Percentiles rank a stretch among this genome's conserved stretches.
Evolutionary conservation across 257 asterid genomes (phyloP).

Genomic region (Leonotis leonurus): DNA sequence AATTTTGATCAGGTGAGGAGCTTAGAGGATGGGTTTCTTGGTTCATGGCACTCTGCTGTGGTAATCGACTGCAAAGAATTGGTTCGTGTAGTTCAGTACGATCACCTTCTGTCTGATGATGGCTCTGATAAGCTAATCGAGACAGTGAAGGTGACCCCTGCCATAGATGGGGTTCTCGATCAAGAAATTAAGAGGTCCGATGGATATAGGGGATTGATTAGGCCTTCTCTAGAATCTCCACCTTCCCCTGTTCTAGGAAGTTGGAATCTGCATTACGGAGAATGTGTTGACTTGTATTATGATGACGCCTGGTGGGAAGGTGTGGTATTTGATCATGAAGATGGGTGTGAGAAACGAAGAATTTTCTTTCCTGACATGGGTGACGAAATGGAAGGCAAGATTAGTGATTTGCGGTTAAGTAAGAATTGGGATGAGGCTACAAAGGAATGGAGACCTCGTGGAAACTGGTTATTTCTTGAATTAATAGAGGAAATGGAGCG

Average conservation of each 20-base stretch:
- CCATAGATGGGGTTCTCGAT: conserved; percentile 37
- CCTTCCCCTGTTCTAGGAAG: conserved; percentile 22
- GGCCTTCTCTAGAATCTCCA: conserved; percentile 44
- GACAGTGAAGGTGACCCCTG: conserved; percentile 38
- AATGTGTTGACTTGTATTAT: conserved; percentile 51
- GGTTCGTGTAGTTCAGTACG: conserved; percentile 44
- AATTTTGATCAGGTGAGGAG: conserved; percentile 55
- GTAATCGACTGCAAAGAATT: conserved; percentile 23
- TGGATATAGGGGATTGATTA: conserved; percentile 45
- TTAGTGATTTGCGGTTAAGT: conserved; percentile 41
- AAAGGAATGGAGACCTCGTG: conserved; percentile 60
- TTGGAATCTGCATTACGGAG: conserved; percentile 49
- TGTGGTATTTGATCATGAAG: conserved; percentile 61
- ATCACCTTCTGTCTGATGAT: conserved; percentile 44
- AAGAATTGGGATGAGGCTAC: conserved; percentile 79
- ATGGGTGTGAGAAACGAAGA: conserved; percentile 40
- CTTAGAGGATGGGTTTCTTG: conserved; percentile 48
- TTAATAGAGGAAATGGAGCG: conserved; percentile 48
- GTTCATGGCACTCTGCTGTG: conserved; percentile 56
- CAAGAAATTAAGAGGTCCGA: neutral
- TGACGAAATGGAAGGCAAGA: conserved; percentile 48
- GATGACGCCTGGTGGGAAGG: conserved; percentile 98
- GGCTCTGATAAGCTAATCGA: conserved; percentile 38
- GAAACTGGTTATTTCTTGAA: conserved; percentile 65
- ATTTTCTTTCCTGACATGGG: conserved; percentile 89